Evolutionary conservation across 1,284 basidiomycete genomes (phyloP), one percentile per base, ranked within the genome.

Genomic region (Sutorius eximius): DNA sequence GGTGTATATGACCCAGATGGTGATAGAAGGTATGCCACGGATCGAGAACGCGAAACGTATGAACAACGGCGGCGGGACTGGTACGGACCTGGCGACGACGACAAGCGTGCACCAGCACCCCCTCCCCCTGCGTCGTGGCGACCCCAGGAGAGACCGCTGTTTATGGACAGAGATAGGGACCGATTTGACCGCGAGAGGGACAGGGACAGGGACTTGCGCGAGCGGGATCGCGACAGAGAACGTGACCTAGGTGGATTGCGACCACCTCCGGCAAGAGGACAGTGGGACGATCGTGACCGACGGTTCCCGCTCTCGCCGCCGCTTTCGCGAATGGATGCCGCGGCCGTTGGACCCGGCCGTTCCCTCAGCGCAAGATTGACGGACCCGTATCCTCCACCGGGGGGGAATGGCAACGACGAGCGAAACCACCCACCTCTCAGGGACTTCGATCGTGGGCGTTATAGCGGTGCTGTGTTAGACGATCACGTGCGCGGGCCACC

Each of bases 261-360:
- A 0, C 61, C 48, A 2, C 59, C 53, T 2, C 62, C 51, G 3
- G 36, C 53, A 30, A 61, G 66, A 51, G 61, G 51, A 34, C 56
- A 60, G 8, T 76, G 73, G 74, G 75, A 75, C 44, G 67, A 71
- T 18, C 68, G 75, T 27, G 74, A 77, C 18, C 65, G 72, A 36
- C 73, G 71, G 29, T 69, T 66, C 33, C 61, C 63, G 16, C 51
- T 45, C 27, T 57, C 60, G 13, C 53, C 58, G n/a, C 57, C 61
- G 11, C 53, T 61, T 54, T 29, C 56, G 55, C 52, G 61, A 51
- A 49, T 57, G 44, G 59, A 62, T 22, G 5, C 50, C 2, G 15
- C 49, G 4, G 60, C 30, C 7, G 20, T 41, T 13, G 59, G 53
- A 13, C 45, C 62, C 4, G 36, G 53, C 0, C 66, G 67, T 50